These are phyloP conservation scores for Aspergillus sp. DNA, from an alignment of 2,329 filamentous ascomycete genomes.

Conservation along the genomic window DNA sequence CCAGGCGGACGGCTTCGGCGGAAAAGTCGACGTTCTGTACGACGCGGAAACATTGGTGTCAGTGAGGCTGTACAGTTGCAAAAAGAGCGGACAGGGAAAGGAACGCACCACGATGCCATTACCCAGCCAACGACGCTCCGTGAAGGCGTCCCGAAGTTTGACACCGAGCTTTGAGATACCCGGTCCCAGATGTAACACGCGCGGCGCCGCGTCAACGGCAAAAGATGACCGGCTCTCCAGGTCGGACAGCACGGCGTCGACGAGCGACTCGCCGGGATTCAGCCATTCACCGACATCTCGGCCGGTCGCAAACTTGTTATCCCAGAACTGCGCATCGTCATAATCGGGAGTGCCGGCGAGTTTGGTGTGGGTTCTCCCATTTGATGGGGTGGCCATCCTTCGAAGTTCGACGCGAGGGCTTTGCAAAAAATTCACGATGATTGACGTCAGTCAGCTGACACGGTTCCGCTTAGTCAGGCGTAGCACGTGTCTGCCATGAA, in stretches of 20 bases:
- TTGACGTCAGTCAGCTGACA: not conserved
- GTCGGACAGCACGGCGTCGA: conserved; percentile 27
- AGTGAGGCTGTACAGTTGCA: not conserved
- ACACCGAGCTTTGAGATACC: conserved; percentile 33
- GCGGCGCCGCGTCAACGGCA: conserved; percentile 12
- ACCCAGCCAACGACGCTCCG: conserved; percentile 26
- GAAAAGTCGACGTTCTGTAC: conserved; percentile 39
- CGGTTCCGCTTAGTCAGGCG: not conserved
- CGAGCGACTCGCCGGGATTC: conserved; percentile 32
- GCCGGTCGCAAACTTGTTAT: conserved; percentile 35
- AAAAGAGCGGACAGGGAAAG: not conserved
- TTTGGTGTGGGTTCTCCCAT: conserved; percentile 17
- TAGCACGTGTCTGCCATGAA: not conserved
- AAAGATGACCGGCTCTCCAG: conserved; percentile 18
- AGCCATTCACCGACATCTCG: conserved; percentile 40
- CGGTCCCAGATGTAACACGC: conserved; percentile 35
- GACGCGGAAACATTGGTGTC: not conserved
- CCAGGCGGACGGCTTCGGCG: conserved; percentile 36
- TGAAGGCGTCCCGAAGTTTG: conserved; percentile 30
- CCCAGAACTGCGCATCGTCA: conserved; percentile 34
- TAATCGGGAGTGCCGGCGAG: conserved; percentile 33
- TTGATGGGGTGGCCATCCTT: conserved; percentile 19
- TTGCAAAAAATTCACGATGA: not conserved
- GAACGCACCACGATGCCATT: conserved; percentile 32
- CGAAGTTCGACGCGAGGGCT: not conserved